Base-by-base conservation (phyloP, 352 stramenopile genomes). In the Phytophthora meadii region DNA sequence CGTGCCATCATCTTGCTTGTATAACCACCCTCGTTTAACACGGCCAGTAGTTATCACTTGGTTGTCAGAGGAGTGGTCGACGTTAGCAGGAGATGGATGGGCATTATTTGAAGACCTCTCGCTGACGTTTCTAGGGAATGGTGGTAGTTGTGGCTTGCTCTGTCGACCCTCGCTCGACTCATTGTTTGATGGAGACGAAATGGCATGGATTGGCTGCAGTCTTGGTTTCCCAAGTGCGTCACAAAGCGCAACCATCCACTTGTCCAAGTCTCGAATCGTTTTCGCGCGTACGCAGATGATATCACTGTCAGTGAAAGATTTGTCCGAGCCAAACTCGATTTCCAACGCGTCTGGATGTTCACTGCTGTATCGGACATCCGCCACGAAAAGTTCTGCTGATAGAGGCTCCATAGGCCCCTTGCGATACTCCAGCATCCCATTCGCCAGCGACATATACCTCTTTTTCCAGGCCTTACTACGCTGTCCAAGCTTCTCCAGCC, bases 11-110 rank as follows among this genome's bases (percentile, higher is more conserved):
- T 71, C 76, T 74, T 90, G 71, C 49, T 88, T 81, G 45, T 80
- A 74, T n/a, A 93, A 53, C 84, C 84, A 93, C 34, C 84, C 84
- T 5, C 67, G 72, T 49, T 87, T 89, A 10, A 71, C 56, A 36
- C 32, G 50, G 19, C 52, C 17, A 37, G 4, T 44, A 51, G n/a
- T 15, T 11, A 41, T 36, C 50, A 28, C n/a, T 61, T 65, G 54
- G 12, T 53, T 42, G 11, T 8, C 47, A 44, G 65, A 65, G 6
- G 28, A 52, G 34, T 47, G 44, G 41, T 72, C 27, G 25, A 25
- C 19, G 37, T 68, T 64, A 8, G 37, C 45, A 39, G 45, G 54
- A 17, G 39, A 64, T n/a, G 39, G 39, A 22, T 65, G 41, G 0
- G 22, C 55, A 25, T 51, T 60, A 27, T 17, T 70, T 12, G 54